Evolutionary conservation across 2,329 filamentous ascomycete species (phyloP).

Genomic region (Cladobotryum protrusum): DNA sequence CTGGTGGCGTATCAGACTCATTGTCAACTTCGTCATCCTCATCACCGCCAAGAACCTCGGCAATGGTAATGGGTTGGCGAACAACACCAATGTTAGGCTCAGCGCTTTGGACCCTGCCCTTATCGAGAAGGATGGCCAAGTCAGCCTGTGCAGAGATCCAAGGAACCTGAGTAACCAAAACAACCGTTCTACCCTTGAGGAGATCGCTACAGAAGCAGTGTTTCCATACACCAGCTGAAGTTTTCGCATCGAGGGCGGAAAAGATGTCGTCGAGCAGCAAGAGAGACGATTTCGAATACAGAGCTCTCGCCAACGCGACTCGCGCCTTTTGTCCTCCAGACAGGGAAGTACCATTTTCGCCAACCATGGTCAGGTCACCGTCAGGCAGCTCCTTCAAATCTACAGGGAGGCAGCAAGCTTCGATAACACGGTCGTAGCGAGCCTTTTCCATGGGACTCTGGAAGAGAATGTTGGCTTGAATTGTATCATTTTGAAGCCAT

Average conservation of each 20-base stretch:
- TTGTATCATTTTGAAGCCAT: slow-evolving; percentile 52
- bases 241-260: slow-evolving; percentile 54
- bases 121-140: slow-evolving; percentile 39
- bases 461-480: slow-evolving; percentile 51
- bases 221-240: slow-evolving; percentile 49
- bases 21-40: slow-evolving; percentile 27
- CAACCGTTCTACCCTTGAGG: slow-evolving; percentile 46
- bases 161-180: slow-evolving; percentile 51
- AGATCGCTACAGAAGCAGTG: slow-evolving; percentile 52
- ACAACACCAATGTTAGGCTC: slow-evolving; percentile 42
- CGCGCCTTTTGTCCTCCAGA: slow-evolving; percentile 53
- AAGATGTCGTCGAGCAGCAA: slow-evolving; percentile 55
- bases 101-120: slow-evolving; percentile 34
- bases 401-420: slow-evolving; percentile 47
- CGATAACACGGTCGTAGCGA: slow-evolving; percentile 50
- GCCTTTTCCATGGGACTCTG: slow-evolving; percentile 42
- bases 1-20: slow-evolving; percentile 20
- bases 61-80: slow-evolving; percentile 38
- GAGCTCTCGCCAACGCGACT: slow-evolving; percentile 49
- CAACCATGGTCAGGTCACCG: slow-evolving; percentile 46
- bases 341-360: slow-evolving; percentile 49
- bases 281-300: slow-evolving; percentile 51
- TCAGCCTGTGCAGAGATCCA: slow-evolving; percentile 49
- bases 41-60: slow-evolving; percentile 31
- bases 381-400: slow-evolving; percentile 46